phyloP scores from a whole-genome alignment of 1,284 basidiomycete species.

The Melampsora larici-populina region DNA sequence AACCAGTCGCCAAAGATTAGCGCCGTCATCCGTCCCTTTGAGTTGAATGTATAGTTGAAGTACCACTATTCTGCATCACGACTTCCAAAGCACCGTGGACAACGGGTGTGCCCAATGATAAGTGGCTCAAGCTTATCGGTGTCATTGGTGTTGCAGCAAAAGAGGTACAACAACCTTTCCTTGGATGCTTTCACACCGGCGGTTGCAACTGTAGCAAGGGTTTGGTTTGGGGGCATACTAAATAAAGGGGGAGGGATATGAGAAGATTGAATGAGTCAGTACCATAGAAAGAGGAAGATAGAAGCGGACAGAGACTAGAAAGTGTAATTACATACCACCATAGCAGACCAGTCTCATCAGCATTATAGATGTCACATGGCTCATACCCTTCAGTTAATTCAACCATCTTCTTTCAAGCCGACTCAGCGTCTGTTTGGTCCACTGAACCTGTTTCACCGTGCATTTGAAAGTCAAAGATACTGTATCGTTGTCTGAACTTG shows the following conservation, averaged over 20 bases:
- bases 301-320: too few species aligned
- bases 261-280: too few species aligned
- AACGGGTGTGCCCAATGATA: background rate
- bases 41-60: conserved; percentile 46
- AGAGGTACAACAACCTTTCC: background rate
- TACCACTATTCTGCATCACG: conserved; percentile 25
- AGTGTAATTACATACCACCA: background rate
- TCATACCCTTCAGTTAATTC: background rate
- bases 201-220: background rate
- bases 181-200: background rate
- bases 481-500: background rate
- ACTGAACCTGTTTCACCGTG: too few species aligned
- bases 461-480: too few species aligned
- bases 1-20: background rate
- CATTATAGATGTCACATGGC: background rate
- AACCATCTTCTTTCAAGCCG: background rate
- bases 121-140: background rate
- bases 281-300: too few species aligned
- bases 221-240: background rate
- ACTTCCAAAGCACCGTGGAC: background rate
- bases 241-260: too few species aligned
- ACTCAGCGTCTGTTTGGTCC: too few species aligned
- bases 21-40: background rate
- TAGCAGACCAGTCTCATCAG: background rate
- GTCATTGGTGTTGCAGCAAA: background rate